Evolutionary conservation across 257 asterid genomes (phyloP).

Genomic region (Solanum clarkiae): DNA sequence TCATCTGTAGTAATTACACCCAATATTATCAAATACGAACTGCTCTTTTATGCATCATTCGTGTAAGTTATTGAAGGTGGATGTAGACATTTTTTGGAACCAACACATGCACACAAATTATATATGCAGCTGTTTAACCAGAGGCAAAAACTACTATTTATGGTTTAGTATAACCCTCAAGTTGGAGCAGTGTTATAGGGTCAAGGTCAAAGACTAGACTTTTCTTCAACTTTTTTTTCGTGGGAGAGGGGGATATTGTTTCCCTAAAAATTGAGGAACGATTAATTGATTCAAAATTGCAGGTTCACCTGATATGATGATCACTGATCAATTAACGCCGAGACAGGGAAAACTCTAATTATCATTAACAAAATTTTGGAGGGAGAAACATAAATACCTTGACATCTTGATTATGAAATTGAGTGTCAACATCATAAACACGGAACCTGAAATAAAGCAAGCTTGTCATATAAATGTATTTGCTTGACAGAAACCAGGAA

Average conservation of each 20-base stretch:
- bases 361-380: not conserved
- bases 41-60: not conserved
- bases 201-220: not conserved
- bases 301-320: not conserved
- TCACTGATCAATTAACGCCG: not conserved
- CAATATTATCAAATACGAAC: not conserved
- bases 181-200: not conserved
- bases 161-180: not conserved
- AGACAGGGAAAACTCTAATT: not conserved
- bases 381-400: conserved; percentile 38
- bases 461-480: not conserved
- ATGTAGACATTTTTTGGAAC: not conserved
- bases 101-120: not conserved
- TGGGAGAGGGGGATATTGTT: not conserved
- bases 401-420: conserved; percentile 58
- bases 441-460: conserved; percentile 54
- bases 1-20: not conserved
- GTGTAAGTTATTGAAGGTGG: not conserved
- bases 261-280: not conserved
- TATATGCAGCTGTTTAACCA: not conserved
- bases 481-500: conserved; percentile 3
- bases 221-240: too few species aligned
- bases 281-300: not conserved
- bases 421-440: conserved; percentile 82
- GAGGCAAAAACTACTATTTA: not conserved